These are phyloP conservation scores for Talaromyces sp. DNA, from an alignment of 2,329 filamentous ascomycete genomes.

Conservation along the genomic window DNA sequence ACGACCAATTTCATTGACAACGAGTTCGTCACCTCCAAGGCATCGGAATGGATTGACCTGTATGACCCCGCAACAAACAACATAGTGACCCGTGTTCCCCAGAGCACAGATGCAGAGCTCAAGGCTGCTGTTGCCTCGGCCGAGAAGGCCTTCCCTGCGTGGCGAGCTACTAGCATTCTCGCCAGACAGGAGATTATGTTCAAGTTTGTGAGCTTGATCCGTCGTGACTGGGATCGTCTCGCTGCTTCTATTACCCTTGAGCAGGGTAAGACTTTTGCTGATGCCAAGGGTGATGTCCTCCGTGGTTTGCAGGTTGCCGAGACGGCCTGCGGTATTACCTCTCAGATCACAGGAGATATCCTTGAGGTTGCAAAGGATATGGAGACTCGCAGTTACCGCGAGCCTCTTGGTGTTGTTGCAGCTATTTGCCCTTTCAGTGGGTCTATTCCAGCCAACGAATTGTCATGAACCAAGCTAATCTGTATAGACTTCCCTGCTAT, in stretches of 20 bases:
- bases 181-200: slow-evolving; percentile 62
- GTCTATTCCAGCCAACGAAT: slow-evolving; percentile 28
- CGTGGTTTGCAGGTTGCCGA: slow-evolving; percentile 64
- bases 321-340: slow-evolving; percentile 64
- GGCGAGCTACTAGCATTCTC: slow-evolving; percentile 59
- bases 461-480: not conserved
- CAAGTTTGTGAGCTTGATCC: slow-evolving; percentile 61
- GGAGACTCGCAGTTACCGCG: slow-evolving; percentile 64
- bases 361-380: slow-evolving; percentile 67
- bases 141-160: slow-evolving; percentile 60
- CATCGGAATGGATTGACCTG: slow-evolving; percentile 61
- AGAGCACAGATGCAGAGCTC: slow-evolving; percentile 62
- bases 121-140: slow-evolving; percentile 60
- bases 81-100: slow-evolving; percentile 61
- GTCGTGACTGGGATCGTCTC: slow-evolving; percentile 62
- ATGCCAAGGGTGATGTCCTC: slow-evolving; percentile 64
- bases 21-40: slow-evolving; percentile 56
- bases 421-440: slow-evolving; percentile 64
- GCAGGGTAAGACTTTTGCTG: slow-evolving; percentile 66
- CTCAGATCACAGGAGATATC: slow-evolving; percentile 63
- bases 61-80: slow-evolving; percentile 65
- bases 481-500: slow-evolving; percentile 62
- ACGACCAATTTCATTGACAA: slow-evolving; percentile 64
- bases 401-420: slow-evolving; percentile 62
- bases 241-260: slow-evolving; percentile 64